Base-by-base conservation (phyloP, 352 stramenopile species). In the Globisporangium middletonii region DNA sequence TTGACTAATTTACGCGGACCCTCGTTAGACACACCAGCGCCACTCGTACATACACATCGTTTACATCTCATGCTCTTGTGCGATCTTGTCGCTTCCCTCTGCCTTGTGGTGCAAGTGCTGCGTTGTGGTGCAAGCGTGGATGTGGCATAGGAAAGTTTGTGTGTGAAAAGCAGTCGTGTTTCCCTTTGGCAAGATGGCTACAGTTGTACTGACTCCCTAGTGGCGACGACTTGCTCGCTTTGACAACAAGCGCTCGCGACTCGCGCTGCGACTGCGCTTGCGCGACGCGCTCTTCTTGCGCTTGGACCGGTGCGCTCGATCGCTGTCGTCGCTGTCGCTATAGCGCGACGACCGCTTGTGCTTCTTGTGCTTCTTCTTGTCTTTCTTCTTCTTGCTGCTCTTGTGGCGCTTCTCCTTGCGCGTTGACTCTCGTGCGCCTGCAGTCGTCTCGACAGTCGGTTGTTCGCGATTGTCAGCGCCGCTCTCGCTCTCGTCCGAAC, bases 1-100 rank as follows among this genome's bases (percentile, higher is more conserved):
- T 99, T 69, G 94, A 99, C 82, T 97, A 97, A 62, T 59, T 59
- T 60, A 54, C 33, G 42, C 50, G 57, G 47, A 54, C 57, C 58
- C 28, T 63, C 45, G 46, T 56, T 64, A 64, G 59, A 64, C 59
- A 47, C 37, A 43, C 41, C 47, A 61, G 47, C 47, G 49, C 9
- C 55, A 46, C 27, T 30, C 28, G 18, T 23, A 50, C 26, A 9
- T 48, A 30, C 35, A 33, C 28, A 35, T 55, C 18, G 43, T 54
- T 57, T 49, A 23, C 30, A 33, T 48, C 16, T 18, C 33, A 55
- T 16, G 11, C 23, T 46, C 19, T 23, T 23, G 23, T 23, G 23
- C 23, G 23, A 13, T 53, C 19, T 38, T 23, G 23, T 23, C 23
- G 16, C 26, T 54, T 38, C n/a, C 33, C 33, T 38, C 7, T 38